These are phyloP conservation scores for Rossbeevera mucosa DNA, from an alignment of 768 basidiomycete genomes.

Conservation along the genomic window DNA sequence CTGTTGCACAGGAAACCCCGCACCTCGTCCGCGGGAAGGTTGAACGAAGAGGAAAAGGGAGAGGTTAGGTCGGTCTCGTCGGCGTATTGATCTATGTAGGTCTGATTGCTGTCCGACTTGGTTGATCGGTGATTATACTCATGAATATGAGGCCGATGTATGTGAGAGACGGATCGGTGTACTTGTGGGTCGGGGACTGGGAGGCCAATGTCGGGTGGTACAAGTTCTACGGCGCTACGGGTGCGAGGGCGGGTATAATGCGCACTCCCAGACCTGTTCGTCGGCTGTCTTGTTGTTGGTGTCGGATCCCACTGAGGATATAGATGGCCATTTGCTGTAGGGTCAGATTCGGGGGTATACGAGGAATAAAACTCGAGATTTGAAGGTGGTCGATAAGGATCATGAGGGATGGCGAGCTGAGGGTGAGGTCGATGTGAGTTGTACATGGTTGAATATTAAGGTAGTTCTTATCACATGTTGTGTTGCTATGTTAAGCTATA, in stretches of 20 bases:
- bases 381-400: conserved; percentile 32
- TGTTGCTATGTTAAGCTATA: conserved; percentile 13
- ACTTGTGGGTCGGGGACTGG: conserved; percentile 47
- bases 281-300: conserved; percentile 23
- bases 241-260: conserved; percentile 35
- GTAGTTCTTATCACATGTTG: conserved; percentile 18
- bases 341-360: conserved; percentile 30
- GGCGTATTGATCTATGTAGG: conserved; percentile 11
- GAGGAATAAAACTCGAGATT: conserved; percentile 26
- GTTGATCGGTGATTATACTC: conserved; percentile 36
- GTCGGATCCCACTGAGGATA: conserved; percentile 34
- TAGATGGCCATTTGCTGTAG: conserved; percentile 16
- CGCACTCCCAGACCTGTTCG: conserved; percentile 15
- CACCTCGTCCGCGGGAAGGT: conserved; percentile 35
- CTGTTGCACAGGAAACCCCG: conserved; percentile 31
- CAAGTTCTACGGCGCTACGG: conserved; percentile 33
- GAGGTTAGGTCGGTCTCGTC: conserved; percentile 21
- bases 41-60: conserved; percentile 34
- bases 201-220: conserved; percentile 34
- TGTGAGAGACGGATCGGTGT: conserved; percentile 42
- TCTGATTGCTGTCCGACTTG: conserved; percentile 35
- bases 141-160: conserved; percentile 25
- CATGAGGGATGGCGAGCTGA: conserved; percentile 36
- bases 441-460: conserved; percentile 18
- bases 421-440: conserved; percentile 31